phyloP scores from a whole-genome alignment of 345 rosid species.

The rapeseed (Brassica napus) region DNA sequence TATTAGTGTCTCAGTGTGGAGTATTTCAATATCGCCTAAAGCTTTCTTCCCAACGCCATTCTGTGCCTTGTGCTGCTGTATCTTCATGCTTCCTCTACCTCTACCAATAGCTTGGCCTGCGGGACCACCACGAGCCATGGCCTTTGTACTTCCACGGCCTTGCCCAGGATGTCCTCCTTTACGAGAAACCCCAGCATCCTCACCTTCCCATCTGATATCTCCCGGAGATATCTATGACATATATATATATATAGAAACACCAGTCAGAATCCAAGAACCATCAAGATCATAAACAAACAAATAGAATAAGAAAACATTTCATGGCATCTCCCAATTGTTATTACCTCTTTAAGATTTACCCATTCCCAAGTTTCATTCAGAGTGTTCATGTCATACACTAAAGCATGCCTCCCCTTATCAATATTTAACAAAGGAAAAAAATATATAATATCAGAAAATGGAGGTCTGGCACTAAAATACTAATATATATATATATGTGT shows the following conservation, averaged over 20 bases:
- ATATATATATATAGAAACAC: slow-evolving; percentile 6
- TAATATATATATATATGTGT: neutral
- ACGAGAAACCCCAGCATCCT: slow-evolving; percentile 65
- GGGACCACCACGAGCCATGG: slow-evolving; percentile 67
- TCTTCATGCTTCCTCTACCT: slow-evolving; percentile 75
- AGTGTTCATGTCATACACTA: slow-evolving; percentile 86
- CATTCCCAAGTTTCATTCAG: slow-evolving; percentile 88
- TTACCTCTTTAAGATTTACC: slow-evolving; percentile 98
- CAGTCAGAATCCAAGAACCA: slow-evolving; percentile 14
- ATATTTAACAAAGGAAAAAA: slow-evolving; percentile 14
- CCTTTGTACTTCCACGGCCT: slow-evolving; percentile 73
- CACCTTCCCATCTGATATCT: slow-evolving; percentile 92
- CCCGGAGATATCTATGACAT: slow-evolving; percentile 86
- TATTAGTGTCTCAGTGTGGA: slow-evolving; percentile 82
- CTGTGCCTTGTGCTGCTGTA: slow-evolving; percentile 59
- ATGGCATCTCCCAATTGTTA: neutral
- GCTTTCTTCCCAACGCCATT: slow-evolving; percentile 79
- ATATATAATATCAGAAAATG: slow-evolving; percentile 27
- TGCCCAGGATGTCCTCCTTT: slow-evolving; percentile 79
- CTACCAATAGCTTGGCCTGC: slow-evolving; percentile 65
- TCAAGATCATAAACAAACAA: neutral
- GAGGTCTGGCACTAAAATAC: slow-evolving; percentile 17
- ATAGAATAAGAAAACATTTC: slow-evolving; percentile 12
- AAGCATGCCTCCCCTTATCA: slow-evolving; percentile 80
- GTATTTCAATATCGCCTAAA: slow-evolving; percentile 83